These are phyloP conservation scores for Russula emetica DNA, from an alignment of 768 basidiomycete species.

Conservation along the genomic window DNA sequence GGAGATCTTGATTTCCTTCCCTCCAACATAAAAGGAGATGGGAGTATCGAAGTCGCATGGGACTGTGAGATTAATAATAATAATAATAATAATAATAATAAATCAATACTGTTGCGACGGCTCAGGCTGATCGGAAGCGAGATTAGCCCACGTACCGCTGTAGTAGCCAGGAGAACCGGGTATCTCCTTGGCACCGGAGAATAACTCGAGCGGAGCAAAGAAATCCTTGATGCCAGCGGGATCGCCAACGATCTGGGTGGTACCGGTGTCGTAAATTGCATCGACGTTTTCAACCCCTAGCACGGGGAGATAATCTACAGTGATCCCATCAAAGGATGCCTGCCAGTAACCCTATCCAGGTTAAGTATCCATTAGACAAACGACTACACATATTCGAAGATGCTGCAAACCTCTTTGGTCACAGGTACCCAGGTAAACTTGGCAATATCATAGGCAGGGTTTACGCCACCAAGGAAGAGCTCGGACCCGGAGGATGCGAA, in stretches of 20 bases:
- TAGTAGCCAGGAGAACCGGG: background rate
- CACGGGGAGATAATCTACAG: background rate
- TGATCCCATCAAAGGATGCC: conserved; percentile 17
- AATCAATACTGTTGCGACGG: too few relatives aligned
- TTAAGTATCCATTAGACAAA: background rate
- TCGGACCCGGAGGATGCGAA: conserved; percentile 36
- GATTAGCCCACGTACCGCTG: background rate
- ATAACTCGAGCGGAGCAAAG: conserved; percentile 9
- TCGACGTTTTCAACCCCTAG: background rate
- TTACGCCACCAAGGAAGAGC: conserved; percentile 18
- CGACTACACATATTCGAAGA: background rate
- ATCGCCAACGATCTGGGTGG: conserved; percentile 28
- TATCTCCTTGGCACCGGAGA: background rate
- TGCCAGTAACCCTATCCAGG: conserved; percentile 28
- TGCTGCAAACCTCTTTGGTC: conserved; percentile 1
- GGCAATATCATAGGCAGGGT: background rate
- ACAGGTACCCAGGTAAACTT: conserved; percentile 15
- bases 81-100: too few relatives aligned
- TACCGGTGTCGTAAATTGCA: conserved; percentile 30
- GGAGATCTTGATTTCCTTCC: background rate
- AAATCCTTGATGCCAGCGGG: conserved; percentile 13
- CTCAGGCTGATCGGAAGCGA: background rate
- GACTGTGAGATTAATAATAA: background rate
- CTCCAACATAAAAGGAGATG: background rate
- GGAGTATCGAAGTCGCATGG: background rate